These are phyloP conservation scores for Fusarium veterinarium DNA, from an alignment of 2,329 filamentous ascomycete species.

Conservation along the genomic window DNA sequence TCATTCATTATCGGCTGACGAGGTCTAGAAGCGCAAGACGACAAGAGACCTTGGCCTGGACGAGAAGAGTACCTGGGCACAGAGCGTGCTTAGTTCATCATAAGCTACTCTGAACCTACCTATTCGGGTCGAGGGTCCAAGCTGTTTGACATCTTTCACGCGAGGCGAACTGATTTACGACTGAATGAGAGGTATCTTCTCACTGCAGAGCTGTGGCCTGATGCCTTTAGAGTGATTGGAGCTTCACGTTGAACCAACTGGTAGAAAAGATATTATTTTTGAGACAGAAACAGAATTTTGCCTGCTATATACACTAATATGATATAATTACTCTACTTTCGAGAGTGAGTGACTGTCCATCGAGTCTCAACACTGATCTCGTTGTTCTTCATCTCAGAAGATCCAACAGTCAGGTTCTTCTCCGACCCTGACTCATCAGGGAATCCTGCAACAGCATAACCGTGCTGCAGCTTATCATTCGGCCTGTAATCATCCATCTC, in stretches of 20 bases:
- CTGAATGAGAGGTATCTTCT: accelerated
- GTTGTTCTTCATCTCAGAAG: conserved; percentile 6
- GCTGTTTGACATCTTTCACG: neutral
- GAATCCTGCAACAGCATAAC: conserved; percentile 17
- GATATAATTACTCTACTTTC: neutral
- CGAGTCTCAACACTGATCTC: conserved; percentile 41
- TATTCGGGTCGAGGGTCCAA: neutral
- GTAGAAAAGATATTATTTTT: neutral
- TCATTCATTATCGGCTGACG: neutral
- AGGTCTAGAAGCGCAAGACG: neutral
- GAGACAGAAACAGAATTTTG: neutral
- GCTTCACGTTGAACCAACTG: neutral
- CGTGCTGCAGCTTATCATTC: conserved; percentile 21
- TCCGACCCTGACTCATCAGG: conserved; percentile 41
- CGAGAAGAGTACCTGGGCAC: accelerated
- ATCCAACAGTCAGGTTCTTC: conserved; percentile 38
- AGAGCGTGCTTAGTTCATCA: neutral
- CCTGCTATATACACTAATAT: neutral
- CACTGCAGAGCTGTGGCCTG: neutral
- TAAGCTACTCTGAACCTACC: neutral
- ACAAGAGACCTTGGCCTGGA: neutral
- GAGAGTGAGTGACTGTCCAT: conserved; percentile 39
- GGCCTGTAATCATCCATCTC: conserved; percentile 42
- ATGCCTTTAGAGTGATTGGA: neutral
- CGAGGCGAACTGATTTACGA: neutral